These are phyloP conservation scores for Allantophomopsis lycopodina DNA, from an alignment of 2,329 filamentous ascomycete genomes.

Conservation along the genomic window DNA sequence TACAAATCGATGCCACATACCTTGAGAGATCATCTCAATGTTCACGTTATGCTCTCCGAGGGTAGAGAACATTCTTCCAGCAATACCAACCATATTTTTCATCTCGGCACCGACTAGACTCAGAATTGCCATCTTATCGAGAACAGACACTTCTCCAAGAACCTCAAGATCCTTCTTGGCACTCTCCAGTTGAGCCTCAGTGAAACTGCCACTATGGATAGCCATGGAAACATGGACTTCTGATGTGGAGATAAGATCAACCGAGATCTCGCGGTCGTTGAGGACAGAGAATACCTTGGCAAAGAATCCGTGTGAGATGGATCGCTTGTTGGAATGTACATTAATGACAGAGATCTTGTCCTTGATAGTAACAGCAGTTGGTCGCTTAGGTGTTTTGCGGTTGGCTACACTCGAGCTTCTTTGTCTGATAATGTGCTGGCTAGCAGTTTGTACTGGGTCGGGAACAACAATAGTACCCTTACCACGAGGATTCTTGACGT, in stretches of 20 bases:
- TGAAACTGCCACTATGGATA: slow-evolving; percentile 64
- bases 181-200: slow-evolving; percentile 47
- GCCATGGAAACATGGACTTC: slow-evolving; percentile 98
- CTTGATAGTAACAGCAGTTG: slow-evolving; percentile 92
- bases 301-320: slow-evolving; percentile 91
- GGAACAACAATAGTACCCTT: slow-evolving; percentile 75
- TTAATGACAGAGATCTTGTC: slow-evolving; percentile 95
- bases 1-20: slow-evolving; percentile 30
- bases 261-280: slow-evolving; percentile 73
- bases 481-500: slow-evolving; percentile 74
- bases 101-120: slow-evolving; percentile 90
- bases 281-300: slow-evolving; percentile 87
- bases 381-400: slow-evolving; percentile 53
- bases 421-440: slow-evolving; percentile 39
- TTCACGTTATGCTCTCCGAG: slow-evolving; percentile 90
- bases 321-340: slow-evolving; percentile 94
- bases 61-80: slow-evolving; percentile 88
- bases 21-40: slow-evolving; percentile 99
- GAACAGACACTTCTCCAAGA: slow-evolving; percentile 81
- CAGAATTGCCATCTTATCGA: slow-evolving; percentile 88
- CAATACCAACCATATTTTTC: slow-evolving; percentile 94
- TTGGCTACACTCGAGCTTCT: slow-evolving; percentile 28
- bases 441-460: slow-evolving; percentile 40
- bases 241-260: slow-evolving; percentile 90
- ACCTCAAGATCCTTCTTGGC: slow-evolving; percentile 61